Conservation (phyloP, 208 protist genomes). For the Leptomonas pyrrhocoris region DNA sequence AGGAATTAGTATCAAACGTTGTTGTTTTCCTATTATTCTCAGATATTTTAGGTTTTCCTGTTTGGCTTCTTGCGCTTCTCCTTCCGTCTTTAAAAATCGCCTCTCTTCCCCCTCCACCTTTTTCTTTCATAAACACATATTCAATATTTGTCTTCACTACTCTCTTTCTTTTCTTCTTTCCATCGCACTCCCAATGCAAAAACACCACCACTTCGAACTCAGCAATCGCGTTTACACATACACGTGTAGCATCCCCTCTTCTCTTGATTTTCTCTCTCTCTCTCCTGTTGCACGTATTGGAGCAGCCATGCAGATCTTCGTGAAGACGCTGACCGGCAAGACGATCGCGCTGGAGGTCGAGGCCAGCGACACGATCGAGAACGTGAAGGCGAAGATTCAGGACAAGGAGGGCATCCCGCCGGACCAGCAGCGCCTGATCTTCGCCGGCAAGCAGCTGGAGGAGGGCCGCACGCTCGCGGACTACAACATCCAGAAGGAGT, state of each 20-base stretch:
- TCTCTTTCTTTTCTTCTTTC: too few relatives aligned
- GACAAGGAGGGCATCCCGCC: slow-evolving; percentile 98
- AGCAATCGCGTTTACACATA: too few relatives aligned
- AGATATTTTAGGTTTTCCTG: too few relatives aligned
- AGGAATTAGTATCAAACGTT: too few relatives aligned
- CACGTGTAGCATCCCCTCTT: slow-evolving; percentile 5
- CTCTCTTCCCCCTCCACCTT: too few relatives aligned
- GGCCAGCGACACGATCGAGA: slow-evolving; percentile 96
- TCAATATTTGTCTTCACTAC: too few relatives aligned
- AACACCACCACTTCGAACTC: too few relatives aligned
- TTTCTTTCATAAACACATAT: too few relatives aligned
- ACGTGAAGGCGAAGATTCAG: slow-evolving; percentile 99
- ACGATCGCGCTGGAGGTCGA: slow-evolving; percentile 99
- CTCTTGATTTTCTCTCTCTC: background rate
- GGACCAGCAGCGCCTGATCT: slow-evolving; percentile 95
- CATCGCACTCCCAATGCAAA: too few relatives aligned
- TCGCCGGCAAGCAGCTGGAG: slow-evolving; percentile 98
- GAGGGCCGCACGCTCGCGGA: slow-evolving; percentile 98
- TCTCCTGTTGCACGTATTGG: background rate
- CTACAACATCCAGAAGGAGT: slow-evolving; percentile 99
- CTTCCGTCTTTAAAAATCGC: too few relatives aligned
- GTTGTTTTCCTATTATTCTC: too few relatives aligned
- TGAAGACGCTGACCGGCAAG: slow-evolving; percentile 98
- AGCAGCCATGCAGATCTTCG: slow-evolving; percentile 95
- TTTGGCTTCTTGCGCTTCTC: too few relatives aligned